phyloP scores from a whole-genome alignment of 371 early-diverging fungal species.

The Batkoa obscura region DNA sequence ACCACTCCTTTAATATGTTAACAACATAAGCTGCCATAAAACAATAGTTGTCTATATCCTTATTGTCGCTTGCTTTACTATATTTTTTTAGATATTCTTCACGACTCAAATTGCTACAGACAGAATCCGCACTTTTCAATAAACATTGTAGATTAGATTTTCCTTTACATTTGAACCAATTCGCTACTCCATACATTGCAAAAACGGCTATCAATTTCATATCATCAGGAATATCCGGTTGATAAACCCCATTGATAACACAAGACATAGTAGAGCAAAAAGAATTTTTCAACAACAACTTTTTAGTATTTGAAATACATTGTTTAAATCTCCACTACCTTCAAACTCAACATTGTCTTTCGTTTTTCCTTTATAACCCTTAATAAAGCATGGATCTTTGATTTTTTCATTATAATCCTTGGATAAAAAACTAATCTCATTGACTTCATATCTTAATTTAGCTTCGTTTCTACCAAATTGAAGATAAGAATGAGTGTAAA shows the following conservation, averaged over 20 bases:
- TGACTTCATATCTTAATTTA: background rate
- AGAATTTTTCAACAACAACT: background rate
- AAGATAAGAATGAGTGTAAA: constrained; percentile 6
- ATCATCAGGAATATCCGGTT: background rate
- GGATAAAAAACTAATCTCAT: background rate
- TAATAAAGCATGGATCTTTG: background rate
- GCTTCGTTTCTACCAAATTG: constrained; percentile 6
- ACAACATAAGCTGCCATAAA: background rate
- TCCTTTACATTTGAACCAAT: background rate
- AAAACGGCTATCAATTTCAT: background rate
- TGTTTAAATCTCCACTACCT: background rate
- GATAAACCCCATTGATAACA: constrained; percentile 5
- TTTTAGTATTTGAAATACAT: background rate
- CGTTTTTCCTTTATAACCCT: background rate
- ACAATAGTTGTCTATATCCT: background rate
- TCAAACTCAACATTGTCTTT: background rate
- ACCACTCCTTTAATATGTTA: background rate
- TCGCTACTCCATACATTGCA: background rate
- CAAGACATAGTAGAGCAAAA: constrained; percentile 5
- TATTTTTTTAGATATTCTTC: background rate
- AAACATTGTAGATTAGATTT: background rate
- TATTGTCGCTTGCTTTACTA: background rate
- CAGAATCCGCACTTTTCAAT: background rate
- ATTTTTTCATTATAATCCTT: background rate
- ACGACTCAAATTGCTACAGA: background rate